Evolutionary conservation across 371 early-diverging fungal species (phyloP), one percentile per base, ranked within the genome.

Genomic region (Dichotomocladium elegans): DNA sequence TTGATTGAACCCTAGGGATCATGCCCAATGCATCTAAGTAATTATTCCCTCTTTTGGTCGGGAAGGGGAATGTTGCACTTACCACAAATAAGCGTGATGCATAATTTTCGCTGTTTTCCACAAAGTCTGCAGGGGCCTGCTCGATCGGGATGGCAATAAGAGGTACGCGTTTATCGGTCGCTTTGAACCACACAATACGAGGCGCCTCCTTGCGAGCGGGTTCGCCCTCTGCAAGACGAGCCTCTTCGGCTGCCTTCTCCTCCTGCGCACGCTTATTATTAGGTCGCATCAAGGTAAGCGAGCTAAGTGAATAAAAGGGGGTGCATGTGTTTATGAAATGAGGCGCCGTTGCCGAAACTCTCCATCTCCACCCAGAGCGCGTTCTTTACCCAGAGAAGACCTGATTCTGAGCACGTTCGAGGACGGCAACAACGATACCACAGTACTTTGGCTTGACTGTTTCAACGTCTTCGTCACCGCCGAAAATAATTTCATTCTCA

Each of bases 121-220:
- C 72, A 63, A 86, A 85, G 34, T 87, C 82, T 0, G 47, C 51
- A 7, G 87, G 83, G 0, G 83, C 86, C 33, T 87, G 70, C 47
- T 82, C 82, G 25, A 75, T 67, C 0, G 88, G 84, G 34, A 93
- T 82, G 9, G 83, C 76, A 58, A 93, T 81, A 45, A 83, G 71
- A 1, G 92, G 93, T 4, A 88, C 79, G 5, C 90, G 85, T 41
- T 81, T 79, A 64, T 91, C 91, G n/a, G 81, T 82, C 11, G 93
- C 89, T 64, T 81, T 83, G 78, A 92, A 91, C 89, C 90, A 91
- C 7, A 86, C 78, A 37, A 82, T 79, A 26, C 74, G 58, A 1
- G 75, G 71, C 21, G 48, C 47, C 5, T 57, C 64, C 25, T 62
- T 65, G 42, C 55, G 55, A 4, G 47, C 47, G 5, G 15, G 5